phyloP scores from a whole-genome alignment of 2,329 filamentous ascomycete species.

The Cladosporium velox region DNA sequence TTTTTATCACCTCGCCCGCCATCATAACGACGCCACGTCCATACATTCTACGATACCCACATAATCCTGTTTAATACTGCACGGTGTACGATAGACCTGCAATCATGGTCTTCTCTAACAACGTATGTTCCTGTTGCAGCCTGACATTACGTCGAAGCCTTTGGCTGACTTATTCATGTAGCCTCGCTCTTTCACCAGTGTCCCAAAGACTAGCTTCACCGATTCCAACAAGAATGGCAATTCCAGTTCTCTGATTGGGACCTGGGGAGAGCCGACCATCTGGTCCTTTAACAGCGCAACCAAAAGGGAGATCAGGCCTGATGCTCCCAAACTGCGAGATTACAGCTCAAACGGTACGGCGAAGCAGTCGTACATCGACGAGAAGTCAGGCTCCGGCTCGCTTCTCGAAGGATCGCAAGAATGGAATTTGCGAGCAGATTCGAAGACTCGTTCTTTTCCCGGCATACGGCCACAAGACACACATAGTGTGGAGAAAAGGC shows the following conservation, averaged over 20 bases:
- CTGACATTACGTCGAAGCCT: neutral
- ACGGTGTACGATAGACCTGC: conserved; percentile 29
- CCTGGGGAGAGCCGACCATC: conserved; percentile 20
- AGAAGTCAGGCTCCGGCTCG: conserved; percentile 15
- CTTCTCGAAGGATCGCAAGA: conserved; percentile 14
- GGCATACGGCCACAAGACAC: neutral
- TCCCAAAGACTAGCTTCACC: conserved; percentile 4
- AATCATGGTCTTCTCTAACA: conserved; percentile 29
- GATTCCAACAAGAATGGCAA: conserved; percentile 9
- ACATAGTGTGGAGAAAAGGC: neutral
- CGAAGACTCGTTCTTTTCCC: neutral
- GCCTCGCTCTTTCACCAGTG: conserved; percentile 32
- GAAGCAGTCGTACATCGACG: neutral
- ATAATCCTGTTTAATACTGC: conserved; percentile 35
- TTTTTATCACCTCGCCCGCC: conserved; percentile 20
- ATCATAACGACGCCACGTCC: conserved; percentile 27
- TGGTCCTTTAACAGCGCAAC: conserved; percentile 32
- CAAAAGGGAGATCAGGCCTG: conserved; percentile 27
- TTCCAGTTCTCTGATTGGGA: neutral
- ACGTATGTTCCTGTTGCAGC: conserved; percentile 19
- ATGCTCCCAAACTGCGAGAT: conserved; percentile 24
- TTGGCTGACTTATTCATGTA: conserved; percentile 20
- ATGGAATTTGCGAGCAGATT: neutral
- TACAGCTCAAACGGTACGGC: neutral
- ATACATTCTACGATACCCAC: conserved; percentile 30